Evolutionary conservation across 176 grass and related monocot genomes (phyloP).

Genomic region (Paspalum vaginatum): DNA sequence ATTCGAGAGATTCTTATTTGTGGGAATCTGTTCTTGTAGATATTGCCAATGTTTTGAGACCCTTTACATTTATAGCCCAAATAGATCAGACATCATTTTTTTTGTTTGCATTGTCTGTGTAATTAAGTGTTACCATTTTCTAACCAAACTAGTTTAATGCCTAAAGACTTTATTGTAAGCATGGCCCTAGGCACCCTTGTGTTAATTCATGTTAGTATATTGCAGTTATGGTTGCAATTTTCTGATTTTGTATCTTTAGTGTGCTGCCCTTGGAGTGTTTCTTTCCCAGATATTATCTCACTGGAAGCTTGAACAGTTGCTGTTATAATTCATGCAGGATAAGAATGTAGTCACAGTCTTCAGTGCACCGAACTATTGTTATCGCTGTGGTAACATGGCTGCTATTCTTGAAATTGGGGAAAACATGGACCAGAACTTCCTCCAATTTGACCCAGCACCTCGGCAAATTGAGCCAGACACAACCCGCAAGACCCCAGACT

Average conservation of each 20-base stretch:
- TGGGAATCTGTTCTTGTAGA: too few species aligned
- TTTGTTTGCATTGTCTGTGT: too few species aligned
- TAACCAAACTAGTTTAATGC: too few species aligned
- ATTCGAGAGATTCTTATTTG: too few species aligned
- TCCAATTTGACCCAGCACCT: constrained; percentile 90
- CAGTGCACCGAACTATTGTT: constrained; percentile 96
- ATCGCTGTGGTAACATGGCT: constrained; percentile 96
- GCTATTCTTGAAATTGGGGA: constrained; percentile 94
- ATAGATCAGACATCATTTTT: too few species aligned
- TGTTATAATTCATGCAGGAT: constrained; percentile 57
- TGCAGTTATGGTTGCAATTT: too few species aligned
- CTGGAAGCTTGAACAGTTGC: constrained; percentile 24
- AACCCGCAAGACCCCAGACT: constrained; percentile 94
- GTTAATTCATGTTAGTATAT: too few species aligned
- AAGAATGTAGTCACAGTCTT: constrained; percentile 98
- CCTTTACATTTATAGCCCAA: too few species aligned
- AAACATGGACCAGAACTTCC: constrained; percentile 97
- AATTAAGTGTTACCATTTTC: too few species aligned
- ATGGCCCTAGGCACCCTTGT: neutral
- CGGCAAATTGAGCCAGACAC: constrained; percentile 91
- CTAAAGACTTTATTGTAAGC: constrained; percentile 19
- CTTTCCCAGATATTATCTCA: neutral
- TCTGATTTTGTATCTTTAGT: neutral
- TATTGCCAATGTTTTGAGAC: too few species aligned
- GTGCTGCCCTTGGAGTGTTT: neutral